Conservation (phyloP, 495 filamentous ascomycete genomes). For the Daldinia concentrica region DNA sequence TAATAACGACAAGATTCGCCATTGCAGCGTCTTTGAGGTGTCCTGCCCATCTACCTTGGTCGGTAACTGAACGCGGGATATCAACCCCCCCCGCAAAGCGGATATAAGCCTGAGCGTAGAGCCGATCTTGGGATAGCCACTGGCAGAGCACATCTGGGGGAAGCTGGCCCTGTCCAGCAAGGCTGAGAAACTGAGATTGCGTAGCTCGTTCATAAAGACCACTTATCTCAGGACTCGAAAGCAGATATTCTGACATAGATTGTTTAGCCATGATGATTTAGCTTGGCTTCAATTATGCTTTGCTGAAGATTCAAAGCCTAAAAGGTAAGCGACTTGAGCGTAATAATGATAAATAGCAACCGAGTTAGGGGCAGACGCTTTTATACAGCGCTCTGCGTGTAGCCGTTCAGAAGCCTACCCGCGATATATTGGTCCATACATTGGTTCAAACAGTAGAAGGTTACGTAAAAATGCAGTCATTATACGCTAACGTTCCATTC, state of each 20-base stretch:
- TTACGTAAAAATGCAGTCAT: constrained; percentile 43
- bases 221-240: constrained; percentile 46
- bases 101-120: constrained; percentile 78
- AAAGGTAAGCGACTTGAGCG: neutral
- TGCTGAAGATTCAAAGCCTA: neutral
- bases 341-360: neutral
- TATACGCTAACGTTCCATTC: constrained; percentile 26
- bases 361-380: neutral
- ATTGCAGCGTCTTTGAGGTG: constrained; percentile 52
- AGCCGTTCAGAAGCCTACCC: neutral
- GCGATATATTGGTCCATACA: neutral
- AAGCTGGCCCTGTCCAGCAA: constrained; percentile 71
- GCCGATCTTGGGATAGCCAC: constrained; percentile 80
- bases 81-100: constrained; percentile 71
- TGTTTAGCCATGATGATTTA: constrained; percentile 40
- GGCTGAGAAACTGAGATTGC: constrained; percentile 72
- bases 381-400: neutral
- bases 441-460: neutral
- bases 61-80: constrained; percentile 70
- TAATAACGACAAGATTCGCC: constrained; percentile 68
- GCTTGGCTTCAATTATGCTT: neutral
- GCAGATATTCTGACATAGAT: constrained; percentile 63
- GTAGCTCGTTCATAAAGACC: constrained; percentile 64
- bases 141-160: constrained; percentile 63
- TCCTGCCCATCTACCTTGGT: constrained; percentile 41